Percentiles rank a stretch among this genome's conserved stretches.
phyloP scores from a whole-genome alignment of 306 rosid species.

The Betula pendula region DNA sequence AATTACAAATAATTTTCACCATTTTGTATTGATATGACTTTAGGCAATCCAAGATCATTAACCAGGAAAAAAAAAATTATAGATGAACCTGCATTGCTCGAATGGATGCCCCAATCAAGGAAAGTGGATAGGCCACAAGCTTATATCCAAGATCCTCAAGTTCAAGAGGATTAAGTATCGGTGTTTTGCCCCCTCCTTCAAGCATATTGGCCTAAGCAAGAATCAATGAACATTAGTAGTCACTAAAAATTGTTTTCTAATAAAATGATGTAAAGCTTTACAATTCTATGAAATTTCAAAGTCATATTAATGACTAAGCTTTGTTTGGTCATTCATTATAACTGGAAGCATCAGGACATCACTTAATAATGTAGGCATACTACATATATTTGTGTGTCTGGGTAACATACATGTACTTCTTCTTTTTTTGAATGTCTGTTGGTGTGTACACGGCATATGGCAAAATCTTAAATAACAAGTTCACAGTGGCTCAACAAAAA shows the following conservation, averaged over 20 bases:
- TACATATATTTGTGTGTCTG: not conserved
- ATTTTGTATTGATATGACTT: slow-evolving; percentile 1
- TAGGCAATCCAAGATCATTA: not conserved
- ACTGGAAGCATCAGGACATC: not conserved
- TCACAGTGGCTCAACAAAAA: not conserved
- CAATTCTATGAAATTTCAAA: slow-evolving; percentile 5
- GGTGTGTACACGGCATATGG: not conserved
- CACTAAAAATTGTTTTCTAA: slow-evolving; percentile 4
- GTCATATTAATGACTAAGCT: not conserved
- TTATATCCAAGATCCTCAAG: slow-evolving; percentile 82
- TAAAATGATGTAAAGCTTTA: not conserved
- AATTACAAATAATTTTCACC: not conserved
- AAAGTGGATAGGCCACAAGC: slow-evolving; percentile 83
- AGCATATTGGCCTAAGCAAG: slow-evolving; percentile 85
- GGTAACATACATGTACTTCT: too few relatives aligned
- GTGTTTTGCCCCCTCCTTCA: slow-evolving; percentile 98
- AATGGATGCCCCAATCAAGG: slow-evolving; percentile 84
- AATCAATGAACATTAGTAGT: slow-evolving; percentile 21
- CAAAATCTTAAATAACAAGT: not conserved
- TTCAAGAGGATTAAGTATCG: slow-evolving; percentile 70
- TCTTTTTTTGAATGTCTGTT: too few relatives aligned
- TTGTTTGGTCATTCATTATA: not conserved
- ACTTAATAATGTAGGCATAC: not conserved
- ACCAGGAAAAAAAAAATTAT: slow-evolving; percentile 10
- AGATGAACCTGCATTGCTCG: slow-evolving; percentile 82